Base-by-base conservation (phyloP, 176 grass and related monocot genomes). In the Aegilops longissima region DNA sequence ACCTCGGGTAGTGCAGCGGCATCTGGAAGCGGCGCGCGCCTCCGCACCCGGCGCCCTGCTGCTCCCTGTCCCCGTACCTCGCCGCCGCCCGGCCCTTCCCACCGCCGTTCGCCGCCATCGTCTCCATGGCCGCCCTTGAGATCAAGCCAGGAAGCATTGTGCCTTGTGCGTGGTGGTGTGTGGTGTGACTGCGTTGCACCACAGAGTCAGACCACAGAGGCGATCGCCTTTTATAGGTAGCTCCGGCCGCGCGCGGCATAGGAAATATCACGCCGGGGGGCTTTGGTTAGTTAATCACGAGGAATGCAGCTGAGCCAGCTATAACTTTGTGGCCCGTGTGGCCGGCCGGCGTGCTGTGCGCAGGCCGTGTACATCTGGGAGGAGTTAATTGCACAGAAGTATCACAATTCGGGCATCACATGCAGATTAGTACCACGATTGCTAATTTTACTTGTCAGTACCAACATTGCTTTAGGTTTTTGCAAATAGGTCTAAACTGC, bases 1-100 rank as follows among this genome's bases (percentile, higher is more conserved):
- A 95, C 81, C 86, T 61, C 25, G 95, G 95, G 83, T 98, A 98
- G 86, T 93, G 95, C 75, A 98, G 90, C 34, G 95, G 95, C 92
- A 97, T 97, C 83, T 89, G 92, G 79, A 97, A 97, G 70, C 31
- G 87, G 3, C 16, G 14, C 20, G 44, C 44, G 30, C 30, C 30
- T 31, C 30, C 30, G 30, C 30, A 31, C 30, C 30, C 30, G 3
- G 30, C 2, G 20, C 34, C 71, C 45, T 39, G 20, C 77, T 38
- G 47, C 23, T 69, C 52, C 35, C 49, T 10, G 25, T 64, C 61
- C 47, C 9, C 40, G 25, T 30, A 68, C 83, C 38, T 49, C 84
- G 64, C 31, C 75, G 73, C 10, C 56, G 2, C 17, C 13, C n/a
- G 44, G 44, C 9, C 34, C 4, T 9, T 27, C 4, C 73, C 75